Evolutionary conservation across 2,329 filamentous ascomycete genomes (phyloP), one percentile per base, ranked within the genome.

Genomic region (Didymella exigua): DNA sequence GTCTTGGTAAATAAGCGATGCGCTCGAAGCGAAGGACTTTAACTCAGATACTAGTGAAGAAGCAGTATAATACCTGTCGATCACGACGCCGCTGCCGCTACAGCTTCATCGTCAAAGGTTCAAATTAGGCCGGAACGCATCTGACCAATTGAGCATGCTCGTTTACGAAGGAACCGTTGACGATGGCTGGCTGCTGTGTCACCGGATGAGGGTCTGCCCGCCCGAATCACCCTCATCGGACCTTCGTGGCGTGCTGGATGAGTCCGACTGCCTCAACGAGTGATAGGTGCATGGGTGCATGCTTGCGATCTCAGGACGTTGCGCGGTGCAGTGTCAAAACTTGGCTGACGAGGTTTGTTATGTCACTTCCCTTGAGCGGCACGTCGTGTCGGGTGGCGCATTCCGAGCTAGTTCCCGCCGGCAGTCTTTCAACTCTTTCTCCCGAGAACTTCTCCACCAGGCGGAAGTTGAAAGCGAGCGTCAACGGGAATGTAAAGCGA

Each of bases 1-100:
- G 53, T 43, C 53, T 53, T 53, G 49, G 42, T 31, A 34, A 34
- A 43, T 38, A 50, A 54, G 47, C 51, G 53, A 37, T 47, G 44
- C 42, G 37, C 13, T 45, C 51, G 16, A 48, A 56, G 56, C 44
- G n/a, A 57, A 41, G 27, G 33, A 14, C 8, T 16, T 29, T 43
- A 26, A 31, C 40, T 38, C 33, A 2, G 10, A 27, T 7, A 14
- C 40, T 44, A 51, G 44, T 30, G 24, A 10, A 16, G 27, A 37
- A 38, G n/a, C 14, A 47, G 54, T 23, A 61, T 54, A 33, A 52
- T 43, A 36, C 46, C 49, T 29, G 51, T 44, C 31, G 51, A 54
- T 54, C 51, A 29, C 21, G 1, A 27, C 51, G 38, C 51, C 44
- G 38, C 44, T 54, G 31, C 44, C 44, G 30, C 44, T 31, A 37